Conservation (phyloP, 305 asterid species). For the Lippia alba region DNA sequence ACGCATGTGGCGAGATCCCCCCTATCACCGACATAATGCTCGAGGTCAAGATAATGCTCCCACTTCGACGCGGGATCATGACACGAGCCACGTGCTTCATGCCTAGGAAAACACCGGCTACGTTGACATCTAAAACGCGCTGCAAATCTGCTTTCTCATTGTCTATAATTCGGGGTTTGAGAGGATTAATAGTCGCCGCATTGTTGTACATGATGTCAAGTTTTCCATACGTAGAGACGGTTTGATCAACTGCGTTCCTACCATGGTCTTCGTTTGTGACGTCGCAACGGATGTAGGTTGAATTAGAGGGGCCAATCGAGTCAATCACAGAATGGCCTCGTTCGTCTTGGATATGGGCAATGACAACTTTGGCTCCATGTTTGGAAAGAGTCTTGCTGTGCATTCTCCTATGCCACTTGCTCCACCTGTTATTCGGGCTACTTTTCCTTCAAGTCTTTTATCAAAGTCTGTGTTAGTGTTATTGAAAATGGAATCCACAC, state of each 20-base stretch:
- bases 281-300: slow-evolving; percentile 52
- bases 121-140: slow-evolving; percentile 44
- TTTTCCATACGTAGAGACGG: slow-evolving; percentile 48
- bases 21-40: slow-evolving; percentile 47
- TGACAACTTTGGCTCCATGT: slow-evolving; percentile 61
- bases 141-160: slow-evolving; percentile 38
- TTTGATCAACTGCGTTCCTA: slow-evolving; percentile 42
- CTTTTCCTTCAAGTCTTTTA: slow-evolving; percentile 56
- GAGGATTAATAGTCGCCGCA: slow-evolving; percentile 43
- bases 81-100: slow-evolving; percentile 61
- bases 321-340: slow-evolving; percentile 38
- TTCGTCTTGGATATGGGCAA: slow-evolving; percentile 48
- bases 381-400: slow-evolving; percentile 48
- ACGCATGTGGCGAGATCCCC: slow-evolving; percentile 50
- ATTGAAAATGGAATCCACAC: no score
- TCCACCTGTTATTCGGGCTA: slow-evolving; percentile 63
- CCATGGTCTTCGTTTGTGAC: slow-evolving; percentile 53
- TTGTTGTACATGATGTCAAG: slow-evolving; percentile 74
- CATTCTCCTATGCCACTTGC: slow-evolving; percentile 63
- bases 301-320: slow-evolving; percentile 34
- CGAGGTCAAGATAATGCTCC: slow-evolving; percentile 54
- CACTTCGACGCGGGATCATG: slow-evolving; percentile 54
- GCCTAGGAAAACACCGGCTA: slow-evolving; percentile 53
- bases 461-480: no score
- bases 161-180: slow-evolving; percentile 36